Evolutionary conservation across 345 rosid species (phyloP), one percentile per base, ranked within the genome.

Genomic region (Atalantia buxifolia): DNA sequence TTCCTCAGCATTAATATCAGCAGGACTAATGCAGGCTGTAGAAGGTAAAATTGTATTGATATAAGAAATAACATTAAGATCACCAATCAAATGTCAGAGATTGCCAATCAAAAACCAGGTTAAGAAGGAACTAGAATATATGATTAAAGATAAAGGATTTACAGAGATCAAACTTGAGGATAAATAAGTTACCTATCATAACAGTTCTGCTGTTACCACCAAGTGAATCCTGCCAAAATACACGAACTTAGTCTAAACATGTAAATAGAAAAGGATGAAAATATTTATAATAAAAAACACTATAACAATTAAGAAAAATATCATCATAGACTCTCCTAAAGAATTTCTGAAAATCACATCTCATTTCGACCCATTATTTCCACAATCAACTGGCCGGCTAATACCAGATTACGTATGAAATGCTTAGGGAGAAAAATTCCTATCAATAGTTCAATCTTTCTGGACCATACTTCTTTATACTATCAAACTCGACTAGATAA

Each of bases 121-220:
- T 62, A 28, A 16, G 27, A 48, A 64, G 76, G 77, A 65, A 66
- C 63, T 55, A 38, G 38, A 79, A 40, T n/a, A 21, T 7, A 53
- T 6, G 21, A 31, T 66, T 6, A 21, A 64, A 64, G 78, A 48
- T 75, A 64, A 10, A 75, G 21, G 60, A 75, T 7, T 42, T 38
- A 28, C 13, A 64, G 53, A n/a, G 31, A 61, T 68, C 45, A 68
- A 9, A 61, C 38, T 53, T 25, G 56, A 75, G 10, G 61, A 69
- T 80, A 72, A n/a, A 10, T 45, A 70, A 83, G 40, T 83, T 89
- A 96, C 99, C 99, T 85, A 96, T 94, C 99, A 96, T 96, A 53
- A 91, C 95, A 30, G 99, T 96, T 88, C 97, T 91, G 92, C 98
- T 96, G 88, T 96, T 96, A 33, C 99, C 99, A 25, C 99, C 99